Evolutionary conservation across 2,329 filamentous ascomycete genomes (phyloP).

Genomic region (Clathrospora elynae): DNA sequence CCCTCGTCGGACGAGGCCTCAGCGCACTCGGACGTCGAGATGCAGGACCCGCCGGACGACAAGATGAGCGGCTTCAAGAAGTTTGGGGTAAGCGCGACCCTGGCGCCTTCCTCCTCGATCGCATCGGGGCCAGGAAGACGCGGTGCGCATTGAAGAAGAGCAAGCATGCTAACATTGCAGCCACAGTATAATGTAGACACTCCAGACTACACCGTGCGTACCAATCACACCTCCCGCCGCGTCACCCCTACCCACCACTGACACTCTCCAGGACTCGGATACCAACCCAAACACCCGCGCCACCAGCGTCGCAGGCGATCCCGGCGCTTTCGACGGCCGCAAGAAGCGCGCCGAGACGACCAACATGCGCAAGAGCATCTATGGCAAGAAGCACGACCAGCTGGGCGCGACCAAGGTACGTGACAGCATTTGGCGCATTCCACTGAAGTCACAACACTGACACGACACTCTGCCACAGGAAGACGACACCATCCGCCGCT

Average conservation of each 20-base stretch:
- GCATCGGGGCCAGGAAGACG: constrained; percentile 4
- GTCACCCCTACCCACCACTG: constrained; percentile 17
- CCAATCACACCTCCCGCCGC: not conserved
- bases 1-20: constrained; percentile 47
- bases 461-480: constrained; percentile 62
- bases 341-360: constrained; percentile 86
- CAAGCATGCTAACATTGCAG: constrained; percentile 32
- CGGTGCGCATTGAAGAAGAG: constrained; percentile 7
- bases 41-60: constrained; percentile 44
- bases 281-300: constrained; percentile 71
- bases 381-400: constrained; percentile 92
- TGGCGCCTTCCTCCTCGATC: constrained; percentile 13
- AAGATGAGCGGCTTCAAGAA: constrained; percentile 44
- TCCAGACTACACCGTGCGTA: constrained; percentile 64
- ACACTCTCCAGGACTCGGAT: constrained; percentile 62
- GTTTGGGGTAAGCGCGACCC: constrained; percentile 36
- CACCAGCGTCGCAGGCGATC: constrained; percentile 83
- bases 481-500: constrained; percentile 91
- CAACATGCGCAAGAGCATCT: constrained; percentile 86
- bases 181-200: constrained; percentile 61
- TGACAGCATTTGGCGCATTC: constrained; percentile 4
- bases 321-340: constrained; percentile 69
- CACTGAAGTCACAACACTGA: constrained; percentile 11
- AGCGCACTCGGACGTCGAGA: constrained; percentile 47
- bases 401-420: constrained; percentile 89